Conservation (phyloP, 169 alveolate species). For the Amoebophrya sp. region DNA sequence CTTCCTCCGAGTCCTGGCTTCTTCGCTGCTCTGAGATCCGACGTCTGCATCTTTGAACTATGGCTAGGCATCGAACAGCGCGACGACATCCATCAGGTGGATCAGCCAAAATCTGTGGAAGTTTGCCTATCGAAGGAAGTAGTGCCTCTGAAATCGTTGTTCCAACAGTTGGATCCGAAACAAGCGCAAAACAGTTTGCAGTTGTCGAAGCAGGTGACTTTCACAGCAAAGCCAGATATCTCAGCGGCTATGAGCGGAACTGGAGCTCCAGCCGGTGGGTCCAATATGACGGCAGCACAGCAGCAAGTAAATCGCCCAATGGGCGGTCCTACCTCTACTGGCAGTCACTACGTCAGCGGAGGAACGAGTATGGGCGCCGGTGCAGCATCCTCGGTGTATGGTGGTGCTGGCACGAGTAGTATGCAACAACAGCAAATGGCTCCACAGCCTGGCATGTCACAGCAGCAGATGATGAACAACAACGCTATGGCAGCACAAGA, state of each 20-base stretch:
- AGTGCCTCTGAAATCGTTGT: not conserved
- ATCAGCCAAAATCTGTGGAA: not conserved
- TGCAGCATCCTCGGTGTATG: too few species aligned
- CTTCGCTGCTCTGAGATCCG: not conserved
- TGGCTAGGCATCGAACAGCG: not conserved
- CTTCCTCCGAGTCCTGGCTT: not conserved
- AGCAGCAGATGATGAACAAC: too few species aligned
- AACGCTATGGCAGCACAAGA: too few species aligned
- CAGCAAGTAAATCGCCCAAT: not conserved
- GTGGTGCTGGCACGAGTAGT: not conserved
- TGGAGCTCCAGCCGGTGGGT: too few species aligned
- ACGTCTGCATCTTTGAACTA: not conserved
- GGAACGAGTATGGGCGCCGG: too few species aligned
- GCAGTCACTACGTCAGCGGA: too few species aligned
- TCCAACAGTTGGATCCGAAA: not conserved
- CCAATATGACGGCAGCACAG: not conserved
- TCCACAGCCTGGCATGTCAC: too few species aligned
- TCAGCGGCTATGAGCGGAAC: too few species aligned
- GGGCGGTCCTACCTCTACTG: not conserved
- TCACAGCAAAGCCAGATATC: too few species aligned
- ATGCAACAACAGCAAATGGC: not conserved
- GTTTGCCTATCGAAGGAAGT: not conserved
- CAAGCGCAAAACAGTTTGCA: not conserved
- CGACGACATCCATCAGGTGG: not conserved
- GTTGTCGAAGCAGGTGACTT: not conserved